Evolutionary conservation across 805 yeast species (phyloP).

Genomic region (Saccharomycopsis microspora): DNA sequence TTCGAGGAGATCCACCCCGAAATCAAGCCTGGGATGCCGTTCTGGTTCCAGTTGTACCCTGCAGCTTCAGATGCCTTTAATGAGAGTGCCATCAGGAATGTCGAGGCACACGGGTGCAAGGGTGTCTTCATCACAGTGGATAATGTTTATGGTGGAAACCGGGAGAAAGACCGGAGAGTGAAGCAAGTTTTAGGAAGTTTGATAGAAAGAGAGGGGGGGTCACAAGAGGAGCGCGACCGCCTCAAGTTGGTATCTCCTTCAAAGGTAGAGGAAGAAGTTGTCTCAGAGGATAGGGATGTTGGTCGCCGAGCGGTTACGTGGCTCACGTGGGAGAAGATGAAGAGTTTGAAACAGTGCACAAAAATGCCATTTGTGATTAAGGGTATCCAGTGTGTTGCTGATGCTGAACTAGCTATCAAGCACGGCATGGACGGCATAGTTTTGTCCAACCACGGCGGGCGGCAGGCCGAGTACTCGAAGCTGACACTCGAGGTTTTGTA

Average conservation of each 20-base stretch:
- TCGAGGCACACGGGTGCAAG: constrained; percentile 63
- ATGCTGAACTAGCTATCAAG: constrained; percentile 64
- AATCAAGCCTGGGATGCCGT: constrained; percentile 34
- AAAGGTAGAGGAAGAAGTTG: constrained; percentile 40
- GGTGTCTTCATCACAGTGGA: constrained; percentile 85
- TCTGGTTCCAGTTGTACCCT: constrained; percentile 85
- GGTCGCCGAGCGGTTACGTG: constrained; percentile 70
- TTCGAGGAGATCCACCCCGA: constrained; percentile 74
- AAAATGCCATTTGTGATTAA: constrained; percentile 59
- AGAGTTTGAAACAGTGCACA: constrained; percentile 41
- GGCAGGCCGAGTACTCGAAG: constrained; percentile 75
- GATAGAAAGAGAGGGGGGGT: background rate
- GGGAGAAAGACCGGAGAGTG: constrained; percentile 56
- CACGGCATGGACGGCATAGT: constrained; percentile 66
- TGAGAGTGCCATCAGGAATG: constrained; percentile 46
- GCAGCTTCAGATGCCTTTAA: constrained; percentile 63
- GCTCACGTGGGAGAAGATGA: constrained; percentile 53
- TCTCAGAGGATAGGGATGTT: constrained; percentile 46
- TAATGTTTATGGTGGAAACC: constrained; percentile 82
- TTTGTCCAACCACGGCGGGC: constrained; percentile 80
- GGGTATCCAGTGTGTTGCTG: constrained; percentile 76
- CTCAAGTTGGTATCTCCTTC: constrained; percentile 33
- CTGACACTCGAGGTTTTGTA: constrained; percentile 65
- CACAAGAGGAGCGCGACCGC: constrained; percentile 1
- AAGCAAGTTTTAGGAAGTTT: constrained; percentile 23